Conservation (phyloP, 192 early-diverging fungal genomes). For the Funneliformis geosporum region DNA sequence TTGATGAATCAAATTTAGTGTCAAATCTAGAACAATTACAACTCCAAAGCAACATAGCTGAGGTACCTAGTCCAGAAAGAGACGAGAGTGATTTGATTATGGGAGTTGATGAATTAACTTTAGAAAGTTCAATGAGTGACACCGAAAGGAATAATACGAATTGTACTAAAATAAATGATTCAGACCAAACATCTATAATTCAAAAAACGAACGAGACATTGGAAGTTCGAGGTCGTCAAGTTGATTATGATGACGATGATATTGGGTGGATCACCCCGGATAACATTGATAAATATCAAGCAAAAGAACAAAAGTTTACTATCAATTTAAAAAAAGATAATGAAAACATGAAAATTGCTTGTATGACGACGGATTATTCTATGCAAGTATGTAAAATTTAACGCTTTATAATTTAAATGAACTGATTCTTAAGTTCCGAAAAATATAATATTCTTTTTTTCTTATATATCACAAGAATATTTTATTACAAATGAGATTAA, state of each 20-base stretch:
- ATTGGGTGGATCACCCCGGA: slow-evolving; percentile 33
- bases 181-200: neutral
- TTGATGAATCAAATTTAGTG: neutral
- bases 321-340: slow-evolving; percentile 5
- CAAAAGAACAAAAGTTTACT: neutral
- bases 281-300: slow-evolving; percentile 20
- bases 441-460: neutral
- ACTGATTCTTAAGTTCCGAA: neutral
- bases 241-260: slow-evolving; percentile 24
- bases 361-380: slow-evolving; percentile 27
- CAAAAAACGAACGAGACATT: slow-evolving; percentile 1
- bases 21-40: neutral
- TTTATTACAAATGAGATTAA: slow-evolving; percentile 88
- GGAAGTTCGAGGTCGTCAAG: neutral
- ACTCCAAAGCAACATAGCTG: neutral
- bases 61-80: neutral
- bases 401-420: neutral
- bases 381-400: slow-evolving; percentile 20
- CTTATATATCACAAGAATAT: slow-evolving; percentile 70
- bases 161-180: neutral
- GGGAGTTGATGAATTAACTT: neutral
- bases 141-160: neutral
- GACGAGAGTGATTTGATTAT: neutral
- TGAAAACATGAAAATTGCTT: slow-evolving; percentile 24
- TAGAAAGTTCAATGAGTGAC: neutral